phyloP scores from a whole-genome alignment of 805 yeast genomes.

The Starmerella khaoyaiensis region DNA sequence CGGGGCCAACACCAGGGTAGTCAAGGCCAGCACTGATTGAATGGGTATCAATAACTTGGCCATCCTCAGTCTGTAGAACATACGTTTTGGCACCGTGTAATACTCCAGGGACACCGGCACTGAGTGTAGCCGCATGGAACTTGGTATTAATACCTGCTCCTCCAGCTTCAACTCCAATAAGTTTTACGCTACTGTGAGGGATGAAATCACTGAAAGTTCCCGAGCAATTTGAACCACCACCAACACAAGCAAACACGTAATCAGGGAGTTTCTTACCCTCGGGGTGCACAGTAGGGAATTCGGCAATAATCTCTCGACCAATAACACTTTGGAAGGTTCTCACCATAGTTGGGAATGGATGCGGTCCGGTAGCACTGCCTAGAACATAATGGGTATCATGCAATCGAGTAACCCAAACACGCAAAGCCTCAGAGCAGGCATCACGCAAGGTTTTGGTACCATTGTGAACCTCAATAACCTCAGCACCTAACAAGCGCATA shows the following conservation, averaged over 20 bases:
- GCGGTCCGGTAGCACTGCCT: slow-evolving; percentile 98
- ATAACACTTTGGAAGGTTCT: slow-evolving; percentile 97
- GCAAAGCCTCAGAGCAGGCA: slow-evolving; percentile 94
- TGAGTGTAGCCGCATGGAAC: slow-evolving; percentile 86
- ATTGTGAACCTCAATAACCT: slow-evolving; percentile 80
- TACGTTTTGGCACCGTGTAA: slow-evolving; percentile 96
- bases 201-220: slow-evolving; percentile 95
- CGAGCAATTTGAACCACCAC: slow-evolving; percentile 95
- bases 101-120: slow-evolving; percentile 94
- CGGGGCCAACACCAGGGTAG: slow-evolving; percentile 99
- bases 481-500: slow-evolving; percentile 93
- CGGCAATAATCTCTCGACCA: slow-evolving; percentile 88
- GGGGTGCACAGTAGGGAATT: slow-evolving; percentile 62
- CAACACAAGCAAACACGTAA: slow-evolving; percentile 95
- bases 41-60: slow-evolving; percentile 95
- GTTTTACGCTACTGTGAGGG: slow-evolving; percentile 57
- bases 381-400: slow-evolving; percentile 85
- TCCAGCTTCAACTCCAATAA: slow-evolving; percentile 96
- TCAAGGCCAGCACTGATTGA: slow-evolving; percentile 97
- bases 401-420: slow-evolving; percentile 86
- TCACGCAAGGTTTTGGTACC: slow-evolving; percentile 96
- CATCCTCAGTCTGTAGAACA: slow-evolving; percentile 80
- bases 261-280: slow-evolving; percentile 66
- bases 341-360: slow-evolving; percentile 95
- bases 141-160: slow-evolving; percentile 89